Evolutionary conservation across 768 basidiomycete genomes (phyloP).

Genomic region (Cystobasidium tubakii): DNA sequence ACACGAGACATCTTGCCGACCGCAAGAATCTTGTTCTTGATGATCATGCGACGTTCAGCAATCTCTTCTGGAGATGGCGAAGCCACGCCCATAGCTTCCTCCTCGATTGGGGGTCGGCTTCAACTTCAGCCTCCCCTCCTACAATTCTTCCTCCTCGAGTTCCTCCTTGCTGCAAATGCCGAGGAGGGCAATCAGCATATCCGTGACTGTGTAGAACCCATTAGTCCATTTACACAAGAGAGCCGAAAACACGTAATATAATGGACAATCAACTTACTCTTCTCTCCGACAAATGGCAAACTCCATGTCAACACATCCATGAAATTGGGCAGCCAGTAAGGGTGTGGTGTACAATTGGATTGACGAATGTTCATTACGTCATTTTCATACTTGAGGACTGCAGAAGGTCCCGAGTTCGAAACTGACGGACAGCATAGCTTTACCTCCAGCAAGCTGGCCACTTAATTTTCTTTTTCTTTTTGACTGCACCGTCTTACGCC

Average conservation of each 20-base stretch:
- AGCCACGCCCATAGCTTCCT: not conserved
- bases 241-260: too few relatives aligned
- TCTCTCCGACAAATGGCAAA: conserved; percentile 94
- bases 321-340: conserved; percentile 98
- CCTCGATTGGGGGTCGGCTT: not conserved
- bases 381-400: conserved; percentile 96
- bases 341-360: conserved; percentile 93
- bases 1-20: conserved; percentile 94
- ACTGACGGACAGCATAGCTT: too few relatives aligned
- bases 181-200: conserved; percentile 95
- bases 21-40: conserved; percentile 98
- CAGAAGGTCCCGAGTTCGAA: too few relatives aligned
- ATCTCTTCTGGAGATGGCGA: conserved; percentile 40
- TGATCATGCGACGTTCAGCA: conserved; percentile 75
- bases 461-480: too few relatives aligned
- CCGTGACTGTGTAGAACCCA: conserved; percentile 63
- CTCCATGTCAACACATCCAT: conserved; percentile 99
- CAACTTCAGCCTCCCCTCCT: conserved; percentile 40
- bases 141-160: conserved; percentile 73
- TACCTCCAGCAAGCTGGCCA: too few relatives aligned
- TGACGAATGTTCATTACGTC: conserved; percentile 62
- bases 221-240: too few relatives aligned
- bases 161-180: conserved; percentile 95
- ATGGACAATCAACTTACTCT: conserved; percentile 61
- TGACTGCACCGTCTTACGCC: too few relatives aligned